A percentile compares a stretch with the other conserved stretches of the same genome.
phyloP scores from a whole-genome alignment of 371 early-diverging fungal species.

The Coemansia sp. region DNA sequence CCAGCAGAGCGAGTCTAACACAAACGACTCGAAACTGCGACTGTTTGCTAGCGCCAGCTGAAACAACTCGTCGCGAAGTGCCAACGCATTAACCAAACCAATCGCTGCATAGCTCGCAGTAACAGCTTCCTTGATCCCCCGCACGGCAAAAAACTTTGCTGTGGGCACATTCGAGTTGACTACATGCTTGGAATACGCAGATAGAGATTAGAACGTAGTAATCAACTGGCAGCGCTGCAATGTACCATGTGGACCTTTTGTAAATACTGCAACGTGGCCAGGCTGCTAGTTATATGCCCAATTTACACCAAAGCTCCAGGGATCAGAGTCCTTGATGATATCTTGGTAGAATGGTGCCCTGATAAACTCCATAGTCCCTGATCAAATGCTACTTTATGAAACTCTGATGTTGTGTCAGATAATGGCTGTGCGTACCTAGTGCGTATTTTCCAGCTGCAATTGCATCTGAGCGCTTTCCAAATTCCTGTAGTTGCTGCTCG shows the following conservation, averaged over 20 bases:
- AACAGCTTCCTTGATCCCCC: constrained; percentile 46
- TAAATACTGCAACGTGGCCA: neutral
- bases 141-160: constrained; percentile 47
- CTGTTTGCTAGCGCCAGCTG: constrained; percentile 31
- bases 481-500: constrained; percentile 27
- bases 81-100: constrained; percentile 15
- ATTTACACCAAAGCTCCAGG: neutral
- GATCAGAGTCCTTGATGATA: neutral
- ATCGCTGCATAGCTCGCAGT: constrained; percentile 31
- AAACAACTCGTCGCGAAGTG: constrained; percentile 41
- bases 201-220: neutral
- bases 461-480: constrained; percentile 50
- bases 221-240: neutral
- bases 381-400: neutral
- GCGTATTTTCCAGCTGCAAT: constrained; percentile 39
- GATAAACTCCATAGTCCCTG: neutral
- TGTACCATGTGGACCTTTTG: constrained; percentile 5
- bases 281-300: neutral
- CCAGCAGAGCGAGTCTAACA: constrained; percentile 48
- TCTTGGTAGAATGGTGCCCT: neutral
- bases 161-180: constrained; percentile 39
- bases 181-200: constrained; percentile 6
- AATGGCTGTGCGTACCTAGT: constrained; percentile 24
- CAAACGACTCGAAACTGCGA: constrained; percentile 38
- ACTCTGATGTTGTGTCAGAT: neutral